These are phyloP conservation scores for Zymoseptoria brevis DNA, from an alignment of 2,329 filamentous ascomycete species.

Conservation along the genomic window DNA sequence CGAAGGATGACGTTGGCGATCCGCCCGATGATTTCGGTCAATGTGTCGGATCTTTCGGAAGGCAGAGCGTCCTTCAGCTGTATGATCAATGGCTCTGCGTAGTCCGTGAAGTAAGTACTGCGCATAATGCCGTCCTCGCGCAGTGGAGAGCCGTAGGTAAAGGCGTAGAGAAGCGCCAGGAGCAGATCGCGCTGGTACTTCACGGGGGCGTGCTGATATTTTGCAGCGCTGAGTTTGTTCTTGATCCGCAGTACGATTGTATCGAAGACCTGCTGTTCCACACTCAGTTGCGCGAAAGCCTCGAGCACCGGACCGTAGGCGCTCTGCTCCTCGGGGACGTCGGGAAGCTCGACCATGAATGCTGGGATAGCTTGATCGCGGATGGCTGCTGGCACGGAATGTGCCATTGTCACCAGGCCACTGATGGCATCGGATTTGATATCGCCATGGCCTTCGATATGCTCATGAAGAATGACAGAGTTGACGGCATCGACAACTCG, in stretches of 20 bases:
- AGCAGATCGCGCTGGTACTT: conserved; percentile 53
- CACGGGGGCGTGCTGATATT: conserved; percentile 44
- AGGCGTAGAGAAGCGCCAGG: conserved; percentile 53
- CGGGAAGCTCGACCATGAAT: conserved; percentile 57
- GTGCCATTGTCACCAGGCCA: conserved; percentile 53
- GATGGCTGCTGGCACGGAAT: conserved; percentile 53
- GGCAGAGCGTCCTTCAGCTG: conserved; percentile 29
- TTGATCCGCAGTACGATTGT: conserved; percentile 55
- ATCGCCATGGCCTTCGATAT: conserved; percentile 48
- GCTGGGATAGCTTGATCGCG: conserved; percentile 58
- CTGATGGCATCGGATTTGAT: conserved; percentile 52
- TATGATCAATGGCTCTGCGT: conserved; percentile 36
- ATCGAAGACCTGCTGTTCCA: conserved; percentile 55
- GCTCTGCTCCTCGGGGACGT: conserved; percentile 34
- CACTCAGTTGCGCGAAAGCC: conserved; percentile 56
- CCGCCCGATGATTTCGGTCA: conserved; percentile 53
- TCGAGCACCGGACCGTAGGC: conserved; percentile 52
- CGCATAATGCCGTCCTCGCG: conserved; percentile 32
- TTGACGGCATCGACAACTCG: conserved; percentile 53
- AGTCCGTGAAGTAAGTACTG: conserved; percentile 39
- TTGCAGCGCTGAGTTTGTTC: conserved; percentile 53
- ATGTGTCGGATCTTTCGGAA: conserved; percentile 40
- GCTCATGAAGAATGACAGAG: conserved; percentile 53
- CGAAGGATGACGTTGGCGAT: conserved; percentile 54
- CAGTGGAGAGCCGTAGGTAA: conserved; percentile 45